Conservation (phyloP, 495 filamentous ascomycete genomes). For the Peziza echinospora region DNA sequence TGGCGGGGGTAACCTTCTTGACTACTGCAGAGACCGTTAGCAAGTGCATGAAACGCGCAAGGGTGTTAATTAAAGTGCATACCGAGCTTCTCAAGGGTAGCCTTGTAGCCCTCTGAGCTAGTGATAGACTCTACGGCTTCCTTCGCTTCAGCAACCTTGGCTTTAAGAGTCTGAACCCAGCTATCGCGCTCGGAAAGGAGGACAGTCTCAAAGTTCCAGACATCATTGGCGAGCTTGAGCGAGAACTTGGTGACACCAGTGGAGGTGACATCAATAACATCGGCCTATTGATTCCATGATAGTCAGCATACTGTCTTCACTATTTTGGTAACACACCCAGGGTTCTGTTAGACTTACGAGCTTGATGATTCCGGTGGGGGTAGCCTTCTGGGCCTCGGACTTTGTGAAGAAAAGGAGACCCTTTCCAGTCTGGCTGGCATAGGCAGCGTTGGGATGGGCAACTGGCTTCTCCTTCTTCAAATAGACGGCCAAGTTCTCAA, state of each 20-base stretch:
- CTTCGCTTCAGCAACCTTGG: slow-evolving; percentile 58
- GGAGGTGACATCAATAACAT: slow-evolving; percentile 56
- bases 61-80: slow-evolving; percentile 30
- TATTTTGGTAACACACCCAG: too few relatives aligned
- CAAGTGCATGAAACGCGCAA: slow-evolving; percentile 23
- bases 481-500: slow-evolving; percentile 50
- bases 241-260: slow-evolving; percentile 57
- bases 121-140: slow-evolving; percentile 43
- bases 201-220: slow-evolving; percentile 22
- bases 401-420: slow-evolving; percentile 86
- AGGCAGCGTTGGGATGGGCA: slow-evolving; percentile 60
- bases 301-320: too few relatives aligned
- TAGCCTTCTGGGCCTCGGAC: slow-evolving; percentile 57
- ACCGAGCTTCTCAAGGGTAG: slow-evolving; percentile 46
- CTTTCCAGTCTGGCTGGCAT: slow-evolving; percentile 85
- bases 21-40: too few relatives aligned
- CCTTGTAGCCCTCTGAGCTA: slow-evolving; percentile 58
- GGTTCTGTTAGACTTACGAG: slow-evolving; percentile 44
- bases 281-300: slow-evolving; percentile 35
- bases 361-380: slow-evolving; percentile 62
- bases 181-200: slow-evolving; percentile 55
- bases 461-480: slow-evolving; percentile 70
- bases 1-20: slow-evolving; percentile 29
- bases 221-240: slow-evolving; percentile 32
- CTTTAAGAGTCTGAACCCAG: slow-evolving; percentile 63